A percentile compares a stretch with the other conserved stretches of the same genome.
Conservation (phyloP, 257 asterid genomes). For the Solanum chiquidenum region DNA sequence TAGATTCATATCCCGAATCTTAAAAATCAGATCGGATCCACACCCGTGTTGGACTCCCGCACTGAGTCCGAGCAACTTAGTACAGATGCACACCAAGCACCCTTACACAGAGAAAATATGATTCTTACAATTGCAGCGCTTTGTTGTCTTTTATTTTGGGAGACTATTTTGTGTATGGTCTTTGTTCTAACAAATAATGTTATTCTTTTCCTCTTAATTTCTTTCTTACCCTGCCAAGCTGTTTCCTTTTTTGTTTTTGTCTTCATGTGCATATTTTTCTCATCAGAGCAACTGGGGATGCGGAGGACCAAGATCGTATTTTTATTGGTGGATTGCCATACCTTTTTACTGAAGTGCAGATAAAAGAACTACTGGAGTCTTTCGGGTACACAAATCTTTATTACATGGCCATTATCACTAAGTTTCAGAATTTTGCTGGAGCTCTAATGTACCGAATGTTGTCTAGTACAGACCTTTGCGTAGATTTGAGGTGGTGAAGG, state of each 20-base stretch:
- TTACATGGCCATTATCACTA: not conserved
- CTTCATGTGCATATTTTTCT: not conserved
- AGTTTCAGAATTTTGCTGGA: not conserved
- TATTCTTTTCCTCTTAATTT: not conserved
- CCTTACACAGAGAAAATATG: not conserved
- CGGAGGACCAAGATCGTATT: constrained; percentile 91
- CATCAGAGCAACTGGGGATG: constrained; percentile 67
- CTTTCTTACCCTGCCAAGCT: not conserved
- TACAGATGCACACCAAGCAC: not conserved
- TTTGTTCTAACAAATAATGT: not conserved
- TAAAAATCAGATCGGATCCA: too few relatives aligned
- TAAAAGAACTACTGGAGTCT: not conserved
- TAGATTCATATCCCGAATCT: too few relatives aligned
- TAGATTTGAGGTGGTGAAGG: constrained; percentile 91
- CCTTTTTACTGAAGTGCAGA: constrained; percentile 59
- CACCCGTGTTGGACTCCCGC: too few relatives aligned
- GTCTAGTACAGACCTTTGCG: constrained; percentile 90
- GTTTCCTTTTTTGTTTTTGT: not conserved
- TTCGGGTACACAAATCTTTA: not conserved
- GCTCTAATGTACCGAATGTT: constrained; percentile 74
- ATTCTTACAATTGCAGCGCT: not conserved
- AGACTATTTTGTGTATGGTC: not conserved
- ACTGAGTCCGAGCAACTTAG: too few relatives aligned
- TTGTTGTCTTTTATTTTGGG: not conserved
- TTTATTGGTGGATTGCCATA: constrained; percentile 96